phyloP scores from a whole-genome alignment of 257 asterid genomes.

The Ligustrum vulgare region DNA sequence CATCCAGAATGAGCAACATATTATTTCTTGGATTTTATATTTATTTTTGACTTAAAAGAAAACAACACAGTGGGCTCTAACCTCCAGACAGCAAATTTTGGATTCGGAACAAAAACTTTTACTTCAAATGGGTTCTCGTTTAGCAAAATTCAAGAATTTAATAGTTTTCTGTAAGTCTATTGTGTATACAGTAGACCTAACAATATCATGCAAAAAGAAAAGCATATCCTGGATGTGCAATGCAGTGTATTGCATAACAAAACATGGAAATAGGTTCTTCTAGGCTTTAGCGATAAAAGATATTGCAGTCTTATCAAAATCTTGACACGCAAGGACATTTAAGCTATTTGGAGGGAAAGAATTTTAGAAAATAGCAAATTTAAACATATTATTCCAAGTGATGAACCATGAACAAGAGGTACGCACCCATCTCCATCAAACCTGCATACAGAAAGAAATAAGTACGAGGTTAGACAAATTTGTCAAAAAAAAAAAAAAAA shows the following conservation, averaged over 20 bases:
- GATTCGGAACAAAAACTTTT: background rate
- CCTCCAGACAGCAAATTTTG: background rate
- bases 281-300: background rate
- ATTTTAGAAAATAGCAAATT: slow-evolving; percentile 15
- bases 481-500: slow-evolving; percentile 3
- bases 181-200: background rate
- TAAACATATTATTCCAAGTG: slow-evolving; percentile 25
- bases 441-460: slow-evolving; percentile 55
- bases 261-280: background rate
- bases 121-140: background rate
- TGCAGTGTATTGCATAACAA: background rate
- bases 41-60: background rate
- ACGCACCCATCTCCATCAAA: slow-evolving; percentile 99
- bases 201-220: background rate
- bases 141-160: background rate
- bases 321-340: background rate
- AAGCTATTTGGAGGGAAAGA: slow-evolving; percentile 11
- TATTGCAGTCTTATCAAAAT: background rate
- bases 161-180: background rate
- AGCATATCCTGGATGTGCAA: background rate
- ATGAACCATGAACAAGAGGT: slow-evolving; percentile 23
- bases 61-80: background rate
- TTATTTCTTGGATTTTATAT: background rate
- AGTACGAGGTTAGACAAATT: slow-evolving; percentile 24
- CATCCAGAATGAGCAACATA: background rate